Base-by-base conservation (phyloP, 495 filamentous ascomycete species). In the Lophiostoma macrostomum region DNA sequence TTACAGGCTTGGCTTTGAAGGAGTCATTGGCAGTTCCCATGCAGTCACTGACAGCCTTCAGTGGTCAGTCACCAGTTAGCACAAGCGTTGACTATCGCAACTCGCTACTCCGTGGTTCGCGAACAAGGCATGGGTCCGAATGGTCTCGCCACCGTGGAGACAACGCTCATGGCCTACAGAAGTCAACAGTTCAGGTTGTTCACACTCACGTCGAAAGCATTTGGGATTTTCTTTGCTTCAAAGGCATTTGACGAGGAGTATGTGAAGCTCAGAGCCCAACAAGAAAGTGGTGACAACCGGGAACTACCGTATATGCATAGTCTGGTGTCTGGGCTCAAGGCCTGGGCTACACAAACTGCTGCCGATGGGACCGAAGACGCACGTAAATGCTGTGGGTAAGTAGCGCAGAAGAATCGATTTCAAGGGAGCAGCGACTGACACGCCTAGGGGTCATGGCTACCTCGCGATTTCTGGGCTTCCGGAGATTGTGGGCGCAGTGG, bases 361-460 rank as follows among this genome's bases (percentile, higher is more conserved):
- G 30, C 52, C 5, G 42, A 56, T 24, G 52, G 52, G 7, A 36
- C 44, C 22, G 52, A 56, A 16, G 52, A 56, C 20, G 30, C 42
- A 3, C 52, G 52, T 5, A 56, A 48, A 22, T 48, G 42, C 19
- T 56, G 52, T 18, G 52, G 52, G n/a, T n/a, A n/a, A n/a, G n/a
- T n/a, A n/a, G n/a, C n/a, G n/a, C n/a, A n/a, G n/a, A n/a, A n/a
- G n/a, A n/a, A n/a, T n/a, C n/a, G n/a, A n/a, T n/a, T n/a, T n/a
- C n/a, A n/a, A n/a, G n/a, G n/a, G n/a, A n/a, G n/a, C n/a, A n/a
- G n/a, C n/a, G n/a, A n/a, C n/a, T n/a, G n/a, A n/a, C n/a, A n/a
- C n/a, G n/a, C n/a, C n/a, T n/a, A n/a, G n/a, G 12, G 52, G 52
- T 8, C 47, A 54, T n/a, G 53, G 50, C 20, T 65, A 60, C 34